phyloP scores from a whole-genome alignment of 2,329 filamentous ascomycete species.

The Pestalotiopsis fici region DNA sequence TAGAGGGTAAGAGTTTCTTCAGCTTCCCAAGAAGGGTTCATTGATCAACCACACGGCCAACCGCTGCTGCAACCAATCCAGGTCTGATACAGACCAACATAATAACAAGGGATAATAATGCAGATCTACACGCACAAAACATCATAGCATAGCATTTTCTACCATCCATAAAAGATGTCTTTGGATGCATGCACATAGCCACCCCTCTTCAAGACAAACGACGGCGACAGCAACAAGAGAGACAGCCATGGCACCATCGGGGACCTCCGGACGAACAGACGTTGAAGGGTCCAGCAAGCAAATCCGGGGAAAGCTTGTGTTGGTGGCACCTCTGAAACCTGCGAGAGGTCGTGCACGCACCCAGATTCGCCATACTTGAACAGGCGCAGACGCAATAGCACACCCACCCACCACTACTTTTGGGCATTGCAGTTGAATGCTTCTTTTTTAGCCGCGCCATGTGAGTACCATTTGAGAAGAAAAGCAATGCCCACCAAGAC shows the following conservation, averaged over 20 bases:
- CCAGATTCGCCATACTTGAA: neutral
- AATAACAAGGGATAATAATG: neutral
- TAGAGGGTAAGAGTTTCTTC: neutral
- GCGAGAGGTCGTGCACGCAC: neutral
- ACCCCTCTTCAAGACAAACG: neutral
- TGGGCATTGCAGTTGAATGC: neutral
- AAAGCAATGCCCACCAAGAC: slow-evolving; percentile 1
- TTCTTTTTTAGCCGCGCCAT: neutral
- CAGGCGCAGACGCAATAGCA: no score
- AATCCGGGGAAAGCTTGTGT: neutral
- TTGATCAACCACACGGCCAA: neutral
- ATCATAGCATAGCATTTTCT: neutral
- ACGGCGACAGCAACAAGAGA: neutral
- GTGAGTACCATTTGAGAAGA: neutral
- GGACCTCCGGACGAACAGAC: neutral
- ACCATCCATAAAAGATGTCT: neutral
- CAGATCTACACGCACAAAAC: neutral
- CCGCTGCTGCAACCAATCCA: neutral
- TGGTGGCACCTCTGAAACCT: neutral
- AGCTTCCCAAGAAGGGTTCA: slow-evolving; percentile 1
- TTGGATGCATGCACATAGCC: neutral
- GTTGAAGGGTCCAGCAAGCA: neutral
- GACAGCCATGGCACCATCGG: neutral
- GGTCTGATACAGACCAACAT: neutral
- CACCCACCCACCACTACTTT: no score